Conservation (phyloP, 2,329 filamentous ascomycete species). For the Hypoxylon sp. region DNA sequence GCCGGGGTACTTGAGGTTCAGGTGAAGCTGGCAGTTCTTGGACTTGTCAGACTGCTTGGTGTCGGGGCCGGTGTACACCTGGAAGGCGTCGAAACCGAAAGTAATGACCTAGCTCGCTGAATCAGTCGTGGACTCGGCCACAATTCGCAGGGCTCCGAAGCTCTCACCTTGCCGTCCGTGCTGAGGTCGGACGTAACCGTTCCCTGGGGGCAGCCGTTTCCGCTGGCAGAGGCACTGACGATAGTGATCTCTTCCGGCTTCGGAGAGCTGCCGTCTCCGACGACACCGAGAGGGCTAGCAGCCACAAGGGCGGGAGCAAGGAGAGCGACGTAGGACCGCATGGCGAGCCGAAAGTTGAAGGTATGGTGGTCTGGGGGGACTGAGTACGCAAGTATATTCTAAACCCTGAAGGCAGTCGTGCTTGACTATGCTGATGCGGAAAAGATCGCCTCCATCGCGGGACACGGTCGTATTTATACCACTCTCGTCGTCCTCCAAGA, state of each 20-base stretch:
- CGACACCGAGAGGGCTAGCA: constrained; percentile 47
- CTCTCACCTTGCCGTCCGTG: constrained; percentile 51
- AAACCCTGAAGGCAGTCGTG: background rate
- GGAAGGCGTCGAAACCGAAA: constrained; percentile 57
- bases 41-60: constrained; percentile 47
- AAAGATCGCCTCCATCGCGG: constrained; percentile 38
- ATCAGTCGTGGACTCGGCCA: constrained; percentile 10
- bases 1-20: constrained; percentile 56
- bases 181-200: constrained; percentile 54
- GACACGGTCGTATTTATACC: constrained; percentile 39
- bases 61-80: constrained; percentile 57
- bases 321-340: constrained; percentile 47
- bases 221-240: constrained; percentile 51
- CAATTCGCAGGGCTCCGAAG: background rate
- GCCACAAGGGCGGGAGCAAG: constrained; percentile 49
- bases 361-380: constrained; percentile 9
- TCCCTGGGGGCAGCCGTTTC: constrained; percentile 55
- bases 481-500: constrained; percentile 5
- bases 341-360: constrained; percentile 40
- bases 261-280: constrained; percentile 47
- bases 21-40: constrained; percentile 59
- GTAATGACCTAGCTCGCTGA: constrained; percentile 50
- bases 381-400: background rate
- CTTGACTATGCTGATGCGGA: constrained; percentile 34
- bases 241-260: constrained; percentile 53